Percentiles rank a stretch among this genome's conserved stretches.
Evolutionary conservation across 148 eudicot genomes (phyloP).

Genomic region (Rhododendron ferrugineum): DNA sequence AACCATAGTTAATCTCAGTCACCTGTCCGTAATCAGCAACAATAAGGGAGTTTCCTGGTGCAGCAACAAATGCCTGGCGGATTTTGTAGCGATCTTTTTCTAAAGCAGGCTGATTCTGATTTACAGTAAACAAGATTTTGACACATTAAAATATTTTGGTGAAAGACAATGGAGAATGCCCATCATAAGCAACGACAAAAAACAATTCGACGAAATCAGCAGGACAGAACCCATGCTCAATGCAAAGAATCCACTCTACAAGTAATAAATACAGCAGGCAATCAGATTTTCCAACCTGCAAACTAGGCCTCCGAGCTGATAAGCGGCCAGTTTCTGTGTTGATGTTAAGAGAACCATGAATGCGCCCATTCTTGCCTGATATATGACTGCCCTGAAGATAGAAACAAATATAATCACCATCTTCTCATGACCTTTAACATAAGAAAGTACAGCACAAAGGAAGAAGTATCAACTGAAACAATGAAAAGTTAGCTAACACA

Average conservation of each 20-base stretch:
- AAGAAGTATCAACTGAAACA: background rate
- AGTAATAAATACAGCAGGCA: background rate
- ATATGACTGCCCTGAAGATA: slow-evolving; percentile 59
- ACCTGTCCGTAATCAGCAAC: slow-evolving; percentile 99
- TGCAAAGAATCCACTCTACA: background rate
- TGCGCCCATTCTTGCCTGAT: slow-evolving; percentile 79
- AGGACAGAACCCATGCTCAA: background rate
- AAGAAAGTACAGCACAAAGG: background rate
- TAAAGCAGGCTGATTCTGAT: slow-evolving; percentile 96
- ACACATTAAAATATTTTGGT: background rate
- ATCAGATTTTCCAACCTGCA: slow-evolving; percentile 54
- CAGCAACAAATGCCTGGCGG: slow-evolving; percentile 91
- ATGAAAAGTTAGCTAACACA: background rate
- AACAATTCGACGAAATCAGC: background rate
- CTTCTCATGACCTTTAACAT: background rate
- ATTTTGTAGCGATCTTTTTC: slow-evolving; percentile 98
- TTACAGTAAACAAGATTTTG: slow-evolving; percentile 13
- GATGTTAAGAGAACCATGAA: slow-evolving; percentile 94
- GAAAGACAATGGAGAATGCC: slow-evolving; percentile 11
- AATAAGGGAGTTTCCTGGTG: slow-evolving; percentile 83
- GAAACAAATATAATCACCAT: slow-evolving; percentile 3
- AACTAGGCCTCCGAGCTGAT: slow-evolving; percentile 96
- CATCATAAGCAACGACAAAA: background rate
- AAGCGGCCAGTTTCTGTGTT: slow-evolving; percentile 97
- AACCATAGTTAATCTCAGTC: slow-evolving; percentile 4